phyloP scores from a whole-genome alignment of 352 stramenopile genomes.

The Pythium chondricola region DNA sequence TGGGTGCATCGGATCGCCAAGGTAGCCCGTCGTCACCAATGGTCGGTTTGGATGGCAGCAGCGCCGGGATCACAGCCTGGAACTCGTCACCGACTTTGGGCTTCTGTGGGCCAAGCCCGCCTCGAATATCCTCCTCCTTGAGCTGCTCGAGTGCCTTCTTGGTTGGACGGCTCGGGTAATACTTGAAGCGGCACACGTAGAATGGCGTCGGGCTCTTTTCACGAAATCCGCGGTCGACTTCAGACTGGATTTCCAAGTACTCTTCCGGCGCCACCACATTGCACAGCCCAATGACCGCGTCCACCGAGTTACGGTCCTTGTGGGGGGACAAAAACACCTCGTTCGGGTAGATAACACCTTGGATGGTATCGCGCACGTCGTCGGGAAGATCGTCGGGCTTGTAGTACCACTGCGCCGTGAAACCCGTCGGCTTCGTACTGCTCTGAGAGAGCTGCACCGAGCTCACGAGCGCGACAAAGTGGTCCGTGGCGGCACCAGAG shows the following conservation, averaged over 20 bases:
- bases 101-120: constrained; percentile 48
- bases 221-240: constrained; percentile 64
- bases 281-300: constrained; percentile 69
- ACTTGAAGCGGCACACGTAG: constrained; percentile 80
- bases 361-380: constrained; percentile 53
- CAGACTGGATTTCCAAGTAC: constrained; percentile 60
- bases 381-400: constrained; percentile 67
- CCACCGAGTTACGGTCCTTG: constrained; percentile 80
- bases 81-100: constrained; percentile 61
- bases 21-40: constrained; percentile 4
- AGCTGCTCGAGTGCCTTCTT: constrained; percentile 67
- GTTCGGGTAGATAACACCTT: constrained; percentile 48
- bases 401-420: constrained; percentile 85
- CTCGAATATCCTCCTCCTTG: constrained; percentile 66
- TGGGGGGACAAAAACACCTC: constrained; percentile 83
- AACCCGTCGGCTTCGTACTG: constrained; percentile 35
- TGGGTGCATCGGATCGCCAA: constrained; percentile 8
- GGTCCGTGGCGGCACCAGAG: constrained; percentile 55
- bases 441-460: constrained; percentile 59
- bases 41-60: constrained; percentile 16
- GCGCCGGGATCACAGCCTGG: constrained; percentile 45
- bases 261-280: constrained; percentile 70
- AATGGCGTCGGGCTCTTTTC: constrained; percentile 52
- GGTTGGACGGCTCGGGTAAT: constrained; percentile 56
- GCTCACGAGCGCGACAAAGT: constrained; percentile 71